Conservation (phyloP, 352 stramenopile genomes). For the Phytophthora agathidicida region DNA sequence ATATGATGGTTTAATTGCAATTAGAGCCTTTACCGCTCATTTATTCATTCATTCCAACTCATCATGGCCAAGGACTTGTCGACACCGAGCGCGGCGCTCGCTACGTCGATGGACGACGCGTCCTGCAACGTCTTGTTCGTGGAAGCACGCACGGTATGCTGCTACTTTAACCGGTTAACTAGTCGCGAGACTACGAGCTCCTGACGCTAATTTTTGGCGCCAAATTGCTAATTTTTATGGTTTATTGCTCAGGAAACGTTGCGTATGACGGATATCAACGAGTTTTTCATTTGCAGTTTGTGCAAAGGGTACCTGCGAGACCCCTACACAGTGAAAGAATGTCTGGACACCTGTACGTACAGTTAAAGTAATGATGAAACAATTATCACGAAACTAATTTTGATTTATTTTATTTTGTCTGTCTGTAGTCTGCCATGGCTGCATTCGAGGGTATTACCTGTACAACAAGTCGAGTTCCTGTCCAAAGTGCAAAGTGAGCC, state of each 20-base stretch:
- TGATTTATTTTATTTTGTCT: neutral
- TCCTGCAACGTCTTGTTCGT: constrained; percentile 26
- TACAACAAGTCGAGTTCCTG: constrained; percentile 34
- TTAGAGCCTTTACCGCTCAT: no score
- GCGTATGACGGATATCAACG: constrained; percentile 44
- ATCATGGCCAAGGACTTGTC: constrained; percentile 7
- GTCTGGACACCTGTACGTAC: constrained; percentile 65
- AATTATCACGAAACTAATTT: no score
- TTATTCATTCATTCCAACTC: neutral
- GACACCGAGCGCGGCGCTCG: neutral
- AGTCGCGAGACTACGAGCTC: no score
- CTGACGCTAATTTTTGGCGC: no score
- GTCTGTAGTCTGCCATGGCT: constrained; percentile 57
- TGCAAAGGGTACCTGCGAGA: constrained; percentile 67
- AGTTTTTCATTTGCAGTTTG: constrained; percentile 56
- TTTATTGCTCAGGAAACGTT: constrained; percentile 37
- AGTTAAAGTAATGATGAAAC: no score
- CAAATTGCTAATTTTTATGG: neutral
- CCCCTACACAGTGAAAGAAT: constrained; percentile 71
- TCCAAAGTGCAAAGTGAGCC: constrained; percentile 42
- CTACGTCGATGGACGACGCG: constrained; percentile 13
- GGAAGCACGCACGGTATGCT: constrained; percentile 36
- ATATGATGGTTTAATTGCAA: neutral
- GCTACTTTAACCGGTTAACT: no score
- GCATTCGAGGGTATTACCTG: constrained; percentile 48